A percentile compares a stretch with the other conserved stretches of the same genome.
phyloP scores from a whole-genome alignment of 441 rosid genomes.

The Erysimum cheiri region DNA sequence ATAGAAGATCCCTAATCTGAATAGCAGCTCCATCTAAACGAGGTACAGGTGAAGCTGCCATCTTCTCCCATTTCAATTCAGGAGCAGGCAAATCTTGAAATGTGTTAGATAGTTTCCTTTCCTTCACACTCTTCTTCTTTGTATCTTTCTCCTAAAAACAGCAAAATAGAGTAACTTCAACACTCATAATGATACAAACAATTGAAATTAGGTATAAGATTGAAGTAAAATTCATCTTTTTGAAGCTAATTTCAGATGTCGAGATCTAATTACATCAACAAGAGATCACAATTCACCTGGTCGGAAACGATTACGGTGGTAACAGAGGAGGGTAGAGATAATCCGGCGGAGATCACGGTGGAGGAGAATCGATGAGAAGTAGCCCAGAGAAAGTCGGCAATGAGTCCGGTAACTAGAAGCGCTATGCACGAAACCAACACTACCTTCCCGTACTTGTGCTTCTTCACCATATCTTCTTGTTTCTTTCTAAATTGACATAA shows the following conservation, averaged over 20 bases:
- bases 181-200: background rate
- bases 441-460: constrained; percentile 53
- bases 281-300: constrained; percentile 21
- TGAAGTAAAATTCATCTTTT: background rate
- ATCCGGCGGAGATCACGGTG: background rate
- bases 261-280: constrained; percentile 16
- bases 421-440: constrained; percentile 54
- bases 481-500: constrained; percentile 31
- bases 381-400: constrained; percentile 83
- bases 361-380: constrained; percentile 65
- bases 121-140: constrained; percentile 44
- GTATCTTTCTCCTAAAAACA: constrained; percentile 38
- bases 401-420: constrained; percentile 61
- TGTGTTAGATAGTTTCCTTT: constrained; percentile 79
- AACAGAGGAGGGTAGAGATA: constrained; percentile 34
- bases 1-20: constrained; percentile 79
- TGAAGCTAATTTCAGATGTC: constrained; percentile 16
- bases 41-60: constrained; percentile 87
- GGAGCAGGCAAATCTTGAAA: constrained; percentile 92
- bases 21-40: constrained; percentile 92
- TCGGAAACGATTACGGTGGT: constrained; percentile 20
- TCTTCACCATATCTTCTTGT: constrained; percentile 59
- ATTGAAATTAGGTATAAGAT: background rate
- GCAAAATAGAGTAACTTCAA: background rate
- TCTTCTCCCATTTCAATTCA: constrained; percentile 81